Base-by-base conservation (phyloP, 208 protist species). In the Trypanosoma mega region DNA sequence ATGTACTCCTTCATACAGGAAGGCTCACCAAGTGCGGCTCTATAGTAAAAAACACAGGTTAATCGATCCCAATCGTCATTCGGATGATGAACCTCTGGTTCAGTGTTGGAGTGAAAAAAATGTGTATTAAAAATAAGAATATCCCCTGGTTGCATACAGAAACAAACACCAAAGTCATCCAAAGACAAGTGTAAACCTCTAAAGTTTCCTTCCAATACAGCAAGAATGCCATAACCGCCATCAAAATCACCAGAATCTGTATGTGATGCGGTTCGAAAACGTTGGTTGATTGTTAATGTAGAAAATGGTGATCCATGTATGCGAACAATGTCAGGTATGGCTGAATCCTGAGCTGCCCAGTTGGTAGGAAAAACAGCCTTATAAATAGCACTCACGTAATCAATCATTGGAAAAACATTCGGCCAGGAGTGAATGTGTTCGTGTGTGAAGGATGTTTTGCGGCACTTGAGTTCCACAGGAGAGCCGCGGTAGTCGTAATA, bases 21-120 rank as follows among this genome's bases (percentile, higher is more conserved):
- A 6, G 82, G 72, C 60, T 93, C 87, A 1, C 90, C 91, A 0
- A 97, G 70, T 6, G 71, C 52, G 3, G 78, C 65, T 54, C 91
- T 81, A 65, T 94, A 97, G 71, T 97, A 97, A 54, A 95, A 94
- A 2, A 97, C 91, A 63, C 91, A 95, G 1, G 86, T 90, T 7
- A 97, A 71, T 21, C 91, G 53, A 46, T 52, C 62, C 87, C 91
- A 97, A 18, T 70, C 50, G 18, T 56, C 59, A 3, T 54, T 72
- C n/a, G 23, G 24, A 45, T 80, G 51, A 49, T 64, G 45, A 27
- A 48, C n/a, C 59, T 97, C 87, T 21, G 82, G 57, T 63, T 97
- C 87, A 20, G 88, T 97, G 68, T 97, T 97, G 12, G 85, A 92
- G 77, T 97, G 91, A 43, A 87, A 93, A 69, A 88, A 78, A 74